Conservation (phyloP, 129 eudicot genomes). For the Ambrosia trifida region DNA sequence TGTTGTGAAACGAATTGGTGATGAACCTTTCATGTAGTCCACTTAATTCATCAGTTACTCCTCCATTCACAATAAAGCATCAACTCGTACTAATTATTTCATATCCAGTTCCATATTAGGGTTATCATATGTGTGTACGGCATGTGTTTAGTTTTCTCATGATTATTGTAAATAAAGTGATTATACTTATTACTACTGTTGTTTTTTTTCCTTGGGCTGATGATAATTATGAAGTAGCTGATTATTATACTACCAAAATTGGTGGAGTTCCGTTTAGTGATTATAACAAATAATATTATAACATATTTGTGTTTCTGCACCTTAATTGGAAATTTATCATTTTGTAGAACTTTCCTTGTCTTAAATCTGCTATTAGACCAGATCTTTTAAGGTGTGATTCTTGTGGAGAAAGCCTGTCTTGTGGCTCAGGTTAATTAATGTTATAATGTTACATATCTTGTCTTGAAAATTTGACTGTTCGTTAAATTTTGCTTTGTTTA, state of each 20-base stretch:
- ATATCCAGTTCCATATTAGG: too few relatives aligned
- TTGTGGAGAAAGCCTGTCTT: constrained; percentile 57
- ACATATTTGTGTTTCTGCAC: background rate
- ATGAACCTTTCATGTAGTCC: constrained; percentile 64
- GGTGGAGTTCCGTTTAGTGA: constrained; percentile 86
- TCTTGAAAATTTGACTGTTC: background rate
- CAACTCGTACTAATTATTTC: too few relatives aligned
- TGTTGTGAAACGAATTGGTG: constrained; percentile 56
- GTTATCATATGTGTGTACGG: too few relatives aligned
- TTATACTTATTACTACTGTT: too few relatives aligned
- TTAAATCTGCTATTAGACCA: too few relatives aligned
- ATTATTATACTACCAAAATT: constrained; percentile 79
- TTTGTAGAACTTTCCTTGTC: constrained; percentile 80
- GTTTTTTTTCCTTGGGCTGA: constrained; percentile 97
- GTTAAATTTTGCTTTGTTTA: constrained; percentile 8
- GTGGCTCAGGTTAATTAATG: constrained; percentile 78
- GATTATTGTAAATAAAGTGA: too few relatives aligned
- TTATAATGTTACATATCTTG: background rate
- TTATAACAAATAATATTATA: background rate
- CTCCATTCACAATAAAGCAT: too few relatives aligned
- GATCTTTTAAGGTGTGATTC: constrained; percentile 58
- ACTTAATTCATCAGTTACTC: too few relatives aligned
- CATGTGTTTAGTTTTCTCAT: too few relatives aligned
- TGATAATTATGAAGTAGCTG: constrained; percentile 62
- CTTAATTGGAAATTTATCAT: background rate